Percentiles rank a stretch among this genome's conserved stretches.
Evolutionary conservation across 306 rosid genomes (phyloP).

Genomic region (Luffa aegyptiaca): DNA sequence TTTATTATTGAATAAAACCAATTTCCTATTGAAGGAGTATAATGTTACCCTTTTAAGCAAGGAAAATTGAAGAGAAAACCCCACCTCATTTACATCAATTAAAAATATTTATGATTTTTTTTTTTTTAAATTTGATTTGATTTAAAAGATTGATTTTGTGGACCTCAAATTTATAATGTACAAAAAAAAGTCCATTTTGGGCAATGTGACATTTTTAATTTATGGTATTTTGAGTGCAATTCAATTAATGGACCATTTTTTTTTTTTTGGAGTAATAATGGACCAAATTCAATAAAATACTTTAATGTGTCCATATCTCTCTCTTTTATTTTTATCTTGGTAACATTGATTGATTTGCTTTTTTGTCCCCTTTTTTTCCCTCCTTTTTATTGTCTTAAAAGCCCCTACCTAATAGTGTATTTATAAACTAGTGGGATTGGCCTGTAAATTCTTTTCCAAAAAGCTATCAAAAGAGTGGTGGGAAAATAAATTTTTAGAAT

Average conservation of each 20-base stretch:
- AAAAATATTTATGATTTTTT: not conserved
- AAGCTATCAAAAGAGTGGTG: not conserved
- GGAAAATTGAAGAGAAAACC: not conserved
- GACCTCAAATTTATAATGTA: not conserved
- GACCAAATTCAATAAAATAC: not conserved
- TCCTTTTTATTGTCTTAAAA: not conserved
- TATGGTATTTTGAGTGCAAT: not conserved
- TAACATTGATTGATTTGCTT: not conserved
- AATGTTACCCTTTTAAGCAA: not conserved
- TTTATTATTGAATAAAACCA: not conserved
- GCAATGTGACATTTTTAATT: not conserved
- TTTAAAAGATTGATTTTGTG: not conserved
- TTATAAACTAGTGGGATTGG: not conserved
- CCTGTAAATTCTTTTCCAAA: not conserved
- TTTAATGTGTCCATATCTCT: not conserved
- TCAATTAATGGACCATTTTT: not conserved
- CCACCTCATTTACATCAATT: not conserved
- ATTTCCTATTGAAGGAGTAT: not conserved
- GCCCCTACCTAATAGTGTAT: not conserved
- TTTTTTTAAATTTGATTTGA: not conserved
- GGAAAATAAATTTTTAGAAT: too few relatives aligned
- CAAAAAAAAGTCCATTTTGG: not conserved
- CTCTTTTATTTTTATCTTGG: not conserved
- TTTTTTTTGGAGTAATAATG: not conserved
- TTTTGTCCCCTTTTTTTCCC: not conserved